Percentiles rank a stretch among this genome's conserved stretches.
phyloP scores from a whole-genome alignment of 208 protist species.

The Trichomonas tenax region DNA sequence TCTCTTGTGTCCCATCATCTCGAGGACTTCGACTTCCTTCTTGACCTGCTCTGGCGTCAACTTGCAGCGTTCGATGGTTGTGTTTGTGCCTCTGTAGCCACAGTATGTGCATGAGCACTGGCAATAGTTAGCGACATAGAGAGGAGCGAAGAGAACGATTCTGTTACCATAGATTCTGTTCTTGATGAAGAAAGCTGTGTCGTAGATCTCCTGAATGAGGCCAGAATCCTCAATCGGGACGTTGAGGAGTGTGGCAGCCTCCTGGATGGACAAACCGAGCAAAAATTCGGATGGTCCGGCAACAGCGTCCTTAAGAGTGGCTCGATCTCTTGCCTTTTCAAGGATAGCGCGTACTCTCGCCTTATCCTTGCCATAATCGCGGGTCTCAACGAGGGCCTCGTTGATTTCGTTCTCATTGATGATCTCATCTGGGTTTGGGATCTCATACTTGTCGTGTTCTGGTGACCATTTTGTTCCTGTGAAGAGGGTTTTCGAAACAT shows the following conservation, averaged over 20 bases:
- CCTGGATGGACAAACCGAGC: conserved; percentile 31
- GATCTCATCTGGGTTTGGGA: not conserved
- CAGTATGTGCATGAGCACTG: conserved; percentile 44
- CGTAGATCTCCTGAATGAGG: conserved; percentile 30
- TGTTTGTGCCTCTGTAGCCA: conserved; percentile 39
- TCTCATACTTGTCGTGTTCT: not conserved
- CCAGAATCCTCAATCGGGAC: conserved; percentile 13
- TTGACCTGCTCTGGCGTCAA: conserved; percentile 39
- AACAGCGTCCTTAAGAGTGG: not conserved
- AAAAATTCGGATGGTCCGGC: conserved; percentile 27
- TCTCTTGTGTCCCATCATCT: conserved; percentile 37
- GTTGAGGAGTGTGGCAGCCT: conserved; percentile 38
- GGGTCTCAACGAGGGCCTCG: not conserved
- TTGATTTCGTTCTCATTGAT: not conserved
- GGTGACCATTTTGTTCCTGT: conserved; percentile 13
- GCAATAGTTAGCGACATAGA: conserved; percentile 47
- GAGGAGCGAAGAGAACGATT: conserved; percentile 48
- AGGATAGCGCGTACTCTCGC: not conserved
- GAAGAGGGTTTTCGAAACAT: not conserved
- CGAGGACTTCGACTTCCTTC: conserved; percentile 36
- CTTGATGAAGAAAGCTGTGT: conserved; percentile 38
- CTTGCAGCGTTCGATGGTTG: conserved; percentile 26
- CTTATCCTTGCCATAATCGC: not conserved
- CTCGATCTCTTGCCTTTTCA: not conserved
- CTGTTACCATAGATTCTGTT: conserved; percentile 45